These are phyloP conservation scores for Knoxdaviesia proteae DNA, from an alignment of 2,329 filamentous ascomycete species.

Conservation along the genomic window DNA sequence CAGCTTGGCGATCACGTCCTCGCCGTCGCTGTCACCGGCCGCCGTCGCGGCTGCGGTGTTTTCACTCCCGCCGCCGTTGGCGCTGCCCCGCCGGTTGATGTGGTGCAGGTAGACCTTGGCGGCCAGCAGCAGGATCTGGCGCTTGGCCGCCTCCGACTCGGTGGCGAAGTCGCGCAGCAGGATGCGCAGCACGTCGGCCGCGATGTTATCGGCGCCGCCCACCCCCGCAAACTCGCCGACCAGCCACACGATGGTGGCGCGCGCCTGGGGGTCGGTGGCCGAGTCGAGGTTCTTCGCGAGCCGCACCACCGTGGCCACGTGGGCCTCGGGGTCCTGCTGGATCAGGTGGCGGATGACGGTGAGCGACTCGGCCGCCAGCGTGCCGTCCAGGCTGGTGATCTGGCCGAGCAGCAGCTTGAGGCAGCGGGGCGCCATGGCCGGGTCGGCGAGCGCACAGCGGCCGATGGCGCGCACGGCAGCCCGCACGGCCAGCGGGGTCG, in stretches of 20 bases:
- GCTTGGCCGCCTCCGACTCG: conserved; percentile 69
- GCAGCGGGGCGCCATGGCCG: conserved; percentile 53
- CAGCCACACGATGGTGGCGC: conserved; percentile 92
- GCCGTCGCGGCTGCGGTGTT: conserved; percentile 13
- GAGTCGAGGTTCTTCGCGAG: conserved; percentile 82
- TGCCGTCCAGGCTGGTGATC: conserved; percentile 72
- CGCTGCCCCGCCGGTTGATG: conserved; percentile 41
- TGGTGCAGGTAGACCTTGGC: conserved; percentile 95
- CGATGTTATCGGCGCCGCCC: conserved; percentile 69
- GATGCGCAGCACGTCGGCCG: conserved; percentile 77
- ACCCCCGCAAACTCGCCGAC: conserved; percentile 81
- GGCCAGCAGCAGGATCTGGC: conserved; percentile 77
- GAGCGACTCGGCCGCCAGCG: conserved; percentile 74
- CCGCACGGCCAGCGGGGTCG: conserved; percentile 55
- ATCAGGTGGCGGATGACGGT: conserved; percentile 93
- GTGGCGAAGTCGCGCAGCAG: conserved; percentile 65
- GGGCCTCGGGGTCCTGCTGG: conserved; percentile 65
- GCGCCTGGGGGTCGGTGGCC: conserved; percentile 66
- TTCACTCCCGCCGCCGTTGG: conserved; percentile 5
- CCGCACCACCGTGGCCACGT: conserved; percentile 68
- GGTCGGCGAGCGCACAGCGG: conserved; percentile 67
- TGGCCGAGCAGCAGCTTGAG: conserved; percentile 67
- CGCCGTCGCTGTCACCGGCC: conserved; percentile 11
- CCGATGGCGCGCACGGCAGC: conserved; percentile 88
- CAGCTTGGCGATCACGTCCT: conserved; percentile 46